Percentiles rank a stretch among this genome's conserved stretches.
Conservation (phyloP, 2,329 filamentous ascomycete species). For the Celoporthe dispersa region DNA sequence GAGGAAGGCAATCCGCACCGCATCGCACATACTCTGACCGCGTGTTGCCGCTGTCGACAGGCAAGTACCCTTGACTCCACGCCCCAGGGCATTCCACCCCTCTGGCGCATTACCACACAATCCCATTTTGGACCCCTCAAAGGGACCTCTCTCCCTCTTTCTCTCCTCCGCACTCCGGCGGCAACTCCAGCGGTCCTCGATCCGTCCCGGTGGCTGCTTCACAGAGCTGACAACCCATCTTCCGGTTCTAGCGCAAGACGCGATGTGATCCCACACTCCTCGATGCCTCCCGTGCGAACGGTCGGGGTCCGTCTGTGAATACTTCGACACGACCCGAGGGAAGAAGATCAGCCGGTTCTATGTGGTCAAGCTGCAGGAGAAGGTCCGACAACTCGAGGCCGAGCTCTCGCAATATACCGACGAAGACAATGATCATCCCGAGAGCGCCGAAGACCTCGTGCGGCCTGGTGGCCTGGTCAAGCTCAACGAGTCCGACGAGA, state of each 20-base stretch:
- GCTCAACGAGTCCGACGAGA: conserved; percentile 83
- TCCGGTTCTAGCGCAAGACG: conserved; percentile 78
- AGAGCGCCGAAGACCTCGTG: conserved; percentile 81
- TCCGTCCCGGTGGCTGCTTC: not conserved
- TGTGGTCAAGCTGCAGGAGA: conserved; percentile 89
- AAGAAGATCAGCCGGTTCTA: conserved; percentile 88
- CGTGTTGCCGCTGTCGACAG: conserved; percentile 79
- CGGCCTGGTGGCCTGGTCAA: conserved; percentile 84
- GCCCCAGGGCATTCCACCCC: not conserved
- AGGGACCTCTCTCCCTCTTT: not conserved
- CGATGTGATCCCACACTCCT: conserved; percentile 93
- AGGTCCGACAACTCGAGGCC: conserved; percentile 78
- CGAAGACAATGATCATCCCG: conserved; percentile 71
- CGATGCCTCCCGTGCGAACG: conserved; percentile 92
- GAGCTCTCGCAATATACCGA: conserved; percentile 80
- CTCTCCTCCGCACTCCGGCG: not conserved
- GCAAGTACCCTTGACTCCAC: conserved; percentile 49
- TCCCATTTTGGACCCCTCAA: not conserved
- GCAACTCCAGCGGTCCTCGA: not conserved
- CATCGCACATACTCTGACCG: conserved; percentile 79
- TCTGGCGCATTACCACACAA: not conserved
- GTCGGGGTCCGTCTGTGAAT: conserved; percentile 89
- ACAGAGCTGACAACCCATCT: conserved; percentile 25
- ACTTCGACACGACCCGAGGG: conserved; percentile 87
- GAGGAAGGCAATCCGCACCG: conserved; percentile 61